Percentiles rank a stretch among this genome's conserved stretches.
Evolutionary conservation across 306 rosid species (phyloP).

Genomic region (Ceratonia siliqua): DNA sequence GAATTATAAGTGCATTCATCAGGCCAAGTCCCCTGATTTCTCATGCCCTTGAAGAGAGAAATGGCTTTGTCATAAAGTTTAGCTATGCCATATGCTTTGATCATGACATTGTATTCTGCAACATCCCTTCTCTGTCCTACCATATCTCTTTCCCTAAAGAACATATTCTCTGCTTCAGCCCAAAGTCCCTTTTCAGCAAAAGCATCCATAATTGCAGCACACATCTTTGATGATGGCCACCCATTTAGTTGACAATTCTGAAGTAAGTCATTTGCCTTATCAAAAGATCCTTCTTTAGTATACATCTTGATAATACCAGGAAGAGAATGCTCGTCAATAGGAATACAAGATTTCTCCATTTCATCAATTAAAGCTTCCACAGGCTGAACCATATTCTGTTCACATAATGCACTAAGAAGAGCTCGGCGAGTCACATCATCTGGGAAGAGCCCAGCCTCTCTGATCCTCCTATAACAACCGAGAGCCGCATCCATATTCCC

Average conservation of each 20-base stretch:
- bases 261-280: conserved; percentile 51
- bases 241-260: conserved; percentile 49
- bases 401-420: conserved; percentile 63
- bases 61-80: conserved; percentile 72
- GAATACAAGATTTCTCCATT: conserved; percentile 57
- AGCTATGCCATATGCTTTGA: conserved; percentile 84
- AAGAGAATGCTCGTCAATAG: conserved; percentile 64
- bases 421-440: conserved; percentile 75
- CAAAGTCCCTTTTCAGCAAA: conserved; percentile 85
- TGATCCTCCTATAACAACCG: conserved; percentile 59
- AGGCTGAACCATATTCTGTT: conserved; percentile 61
- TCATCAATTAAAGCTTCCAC: conserved; percentile 69
- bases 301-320: conserved; percentile 78
- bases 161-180: conserved; percentile 73
- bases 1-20: conserved; percentile 80
- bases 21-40: conserved; percentile 76
- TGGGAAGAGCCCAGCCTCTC: conserved; percentile 74
- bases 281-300: conserved; percentile 58
- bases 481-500: conserved; percentile 71
- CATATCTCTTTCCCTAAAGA: conserved; percentile 52
- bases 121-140: conserved; percentile 54
- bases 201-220: conserved; percentile 70
- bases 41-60: conserved; percentile 74
- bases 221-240: conserved; percentile 51
- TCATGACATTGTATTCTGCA: conserved; percentile 79